Evolutionary conservation across 495 filamentous ascomycete species (phyloP).

Genomic region (Achaetomiella virescens): DNA sequence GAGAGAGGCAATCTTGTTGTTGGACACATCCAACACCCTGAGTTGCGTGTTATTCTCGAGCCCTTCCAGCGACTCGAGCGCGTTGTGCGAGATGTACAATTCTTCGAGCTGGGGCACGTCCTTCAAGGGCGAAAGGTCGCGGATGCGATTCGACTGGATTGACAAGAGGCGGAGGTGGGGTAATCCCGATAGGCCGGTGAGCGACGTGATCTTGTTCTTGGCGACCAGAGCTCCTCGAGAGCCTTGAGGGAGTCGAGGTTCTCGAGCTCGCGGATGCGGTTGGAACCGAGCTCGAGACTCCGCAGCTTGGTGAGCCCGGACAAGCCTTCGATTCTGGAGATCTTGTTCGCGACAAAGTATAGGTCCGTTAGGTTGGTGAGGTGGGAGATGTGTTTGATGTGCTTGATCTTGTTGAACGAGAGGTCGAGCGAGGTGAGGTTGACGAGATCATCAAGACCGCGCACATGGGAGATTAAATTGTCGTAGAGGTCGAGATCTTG

Average conservation of each 20-base stretch:
- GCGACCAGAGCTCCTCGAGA: conserved; percentile 88
- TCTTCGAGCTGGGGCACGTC: conserved; percentile 78
- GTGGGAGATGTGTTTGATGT: conserved; percentile 85
- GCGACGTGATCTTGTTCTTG: conserved; percentile 92
- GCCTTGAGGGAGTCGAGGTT: conserved; percentile 70
- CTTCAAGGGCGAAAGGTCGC: conserved; percentile 66
- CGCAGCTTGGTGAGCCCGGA: conserved; percentile 65
- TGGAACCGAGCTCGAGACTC: conserved; percentile 87
- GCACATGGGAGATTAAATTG: conserved; percentile 86
- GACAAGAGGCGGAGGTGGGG: conserved; percentile 80
- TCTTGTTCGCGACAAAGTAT: conserved; percentile 94
- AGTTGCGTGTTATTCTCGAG: conserved; percentile 65
- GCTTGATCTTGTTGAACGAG: conserved; percentile 98
- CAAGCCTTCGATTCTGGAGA: conserved; percentile 77
- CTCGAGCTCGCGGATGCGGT: conserved; percentile 83
- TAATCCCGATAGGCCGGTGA: conserved; percentile 66
- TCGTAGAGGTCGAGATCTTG: conserved; percentile 93
- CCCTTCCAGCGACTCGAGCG: conserved; percentile 69
- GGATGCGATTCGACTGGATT: conserved; percentile 95
- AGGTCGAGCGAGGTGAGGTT: conserved; percentile 78
- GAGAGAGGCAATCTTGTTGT: conserved; percentile 75
- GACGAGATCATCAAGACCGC: conserved; percentile 69
- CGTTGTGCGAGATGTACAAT: conserved; percentile 97
- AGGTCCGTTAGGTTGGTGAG: conserved; percentile 74
- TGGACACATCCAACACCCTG: conserved; percentile 79